phyloP scores from a whole-genome alignment of 768 basidiomycete genomes.

The Daedaleopsis nitida region DNA sequence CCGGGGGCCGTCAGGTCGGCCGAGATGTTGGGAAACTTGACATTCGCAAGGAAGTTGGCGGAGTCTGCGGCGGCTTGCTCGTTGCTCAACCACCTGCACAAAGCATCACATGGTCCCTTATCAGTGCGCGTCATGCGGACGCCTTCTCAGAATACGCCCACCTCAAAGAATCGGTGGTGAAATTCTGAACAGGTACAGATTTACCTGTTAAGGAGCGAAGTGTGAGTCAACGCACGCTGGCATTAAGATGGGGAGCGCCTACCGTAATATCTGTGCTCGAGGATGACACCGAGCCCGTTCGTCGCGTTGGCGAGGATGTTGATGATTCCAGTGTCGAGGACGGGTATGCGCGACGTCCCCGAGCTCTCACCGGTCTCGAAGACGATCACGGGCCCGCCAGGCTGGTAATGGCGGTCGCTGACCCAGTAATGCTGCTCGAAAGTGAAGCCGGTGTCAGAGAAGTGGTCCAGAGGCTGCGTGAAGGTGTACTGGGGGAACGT shows the following conservation, averaged over 20 bases:
- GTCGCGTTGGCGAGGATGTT: slow-evolving; percentile 84
- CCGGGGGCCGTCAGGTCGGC: slow-evolving; percentile 67
- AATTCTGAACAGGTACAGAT: slow-evolving; percentile 76
- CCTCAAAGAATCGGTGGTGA: slow-evolving; percentile 84
- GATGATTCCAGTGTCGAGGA: slow-evolving; percentile 61
- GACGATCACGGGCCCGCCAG: slow-evolving; percentile 76
- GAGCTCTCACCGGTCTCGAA: slow-evolving; percentile 89
- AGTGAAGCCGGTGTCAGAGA: slow-evolving; percentile 56
- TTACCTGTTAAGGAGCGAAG: slow-evolving; percentile 42
- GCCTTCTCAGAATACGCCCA: slow-evolving; percentile 27
- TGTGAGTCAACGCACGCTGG: background rate
- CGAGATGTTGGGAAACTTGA: slow-evolving; percentile 66
- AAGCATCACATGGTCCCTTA: background rate
- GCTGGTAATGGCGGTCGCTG: slow-evolving; percentile 72
- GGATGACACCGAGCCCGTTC: slow-evolving; percentile 79
- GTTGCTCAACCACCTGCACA: slow-evolving; percentile 59
- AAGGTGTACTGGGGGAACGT: slow-evolving; percentile 70
- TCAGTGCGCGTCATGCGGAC: background rate
- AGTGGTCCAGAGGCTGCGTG: slow-evolving; percentile 85
- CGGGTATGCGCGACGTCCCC: slow-evolving; percentile 58
- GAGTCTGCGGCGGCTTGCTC: slow-evolving; percentile 86
- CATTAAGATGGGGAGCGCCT: slow-evolving; percentile 8
- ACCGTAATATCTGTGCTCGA: slow-evolving; percentile 94
- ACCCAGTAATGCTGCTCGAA: slow-evolving; percentile 93
- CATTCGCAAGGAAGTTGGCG: slow-evolving; percentile 80